These are phyloP conservation scores for Tulasnella sp. DNA, from an alignment of 768 basidiomycete species.

Conservation along the genomic window DNA sequence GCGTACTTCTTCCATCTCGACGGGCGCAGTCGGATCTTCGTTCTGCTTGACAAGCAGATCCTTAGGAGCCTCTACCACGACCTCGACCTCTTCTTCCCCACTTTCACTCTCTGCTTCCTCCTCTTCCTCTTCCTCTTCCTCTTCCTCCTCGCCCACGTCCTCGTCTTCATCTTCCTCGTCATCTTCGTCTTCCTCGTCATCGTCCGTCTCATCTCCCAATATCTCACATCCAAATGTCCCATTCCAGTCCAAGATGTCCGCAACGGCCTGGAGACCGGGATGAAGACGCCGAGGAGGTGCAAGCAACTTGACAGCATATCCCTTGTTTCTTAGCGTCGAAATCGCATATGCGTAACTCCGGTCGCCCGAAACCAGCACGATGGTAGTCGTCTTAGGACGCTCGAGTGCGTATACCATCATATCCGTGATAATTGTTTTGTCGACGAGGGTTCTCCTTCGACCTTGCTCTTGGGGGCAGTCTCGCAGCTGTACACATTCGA, in stretches of 20 bases:
- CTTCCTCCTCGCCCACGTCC: not conserved
- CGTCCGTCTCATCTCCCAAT: not conserved
- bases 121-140: not conserved
- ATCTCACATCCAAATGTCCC: not conserved
- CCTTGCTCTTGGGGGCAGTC: slow-evolving; percentile 9
- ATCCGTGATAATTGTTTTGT: slow-evolving; percentile 50
- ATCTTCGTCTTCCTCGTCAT: not conserved
- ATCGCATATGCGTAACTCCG: slow-evolving; percentile 54
- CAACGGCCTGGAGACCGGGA: not conserved
- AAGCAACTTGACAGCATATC: slow-evolving; percentile 42
- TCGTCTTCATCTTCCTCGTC: not conserved
- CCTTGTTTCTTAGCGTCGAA: slow-evolving; percentile 42
- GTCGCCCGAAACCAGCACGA: slow-evolving; percentile 55
- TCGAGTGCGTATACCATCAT: slow-evolving; percentile 56
- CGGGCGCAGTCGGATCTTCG: too few species aligned
- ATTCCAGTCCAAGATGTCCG: not conserved
- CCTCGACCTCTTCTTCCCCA: not conserved
- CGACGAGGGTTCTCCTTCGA: slow-evolving; percentile 27
- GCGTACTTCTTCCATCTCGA: too few species aligned
- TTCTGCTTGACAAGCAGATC: too few species aligned
- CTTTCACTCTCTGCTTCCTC: not conserved
- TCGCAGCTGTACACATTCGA: slow-evolving; percentile 8
- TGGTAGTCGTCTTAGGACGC: slow-evolving; percentile 38
- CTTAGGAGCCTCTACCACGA: not conserved
- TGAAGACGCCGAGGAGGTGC: slow-evolving; percentile 19